Conservation (phyloP, 2,329 filamentous ascomycete species). For the Xylaria sp. region DNA sequence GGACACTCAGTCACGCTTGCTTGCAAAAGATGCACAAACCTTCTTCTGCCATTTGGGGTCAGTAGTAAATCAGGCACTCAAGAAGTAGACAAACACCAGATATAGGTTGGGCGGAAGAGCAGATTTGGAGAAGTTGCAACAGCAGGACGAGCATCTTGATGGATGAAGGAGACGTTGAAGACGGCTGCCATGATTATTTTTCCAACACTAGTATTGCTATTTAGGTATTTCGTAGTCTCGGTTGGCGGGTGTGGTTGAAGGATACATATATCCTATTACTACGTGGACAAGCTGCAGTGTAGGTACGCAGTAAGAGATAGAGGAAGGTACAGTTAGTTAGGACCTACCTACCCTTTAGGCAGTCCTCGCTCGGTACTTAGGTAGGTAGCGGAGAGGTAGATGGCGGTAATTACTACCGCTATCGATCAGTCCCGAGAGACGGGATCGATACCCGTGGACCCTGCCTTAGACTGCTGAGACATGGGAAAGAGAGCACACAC, state of each 20-base stretch:
- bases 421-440: constrained; percentile 21
- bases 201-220: too few relatives aligned
- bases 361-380: constrained; percentile 4
- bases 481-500: constrained; percentile 6
- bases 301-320: background rate
- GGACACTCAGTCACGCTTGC: background rate
- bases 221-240: background rate
- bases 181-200: constrained; percentile 27
- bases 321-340: background rate
- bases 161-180: constrained; percentile 5
- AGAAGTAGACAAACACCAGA: background rate
- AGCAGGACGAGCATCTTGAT: constrained; percentile 2
- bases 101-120: background rate
- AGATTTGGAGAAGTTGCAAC: constrained; percentile 14
- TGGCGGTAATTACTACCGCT: constrained; percentile 13
- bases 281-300: constrained; percentile 3
- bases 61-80: background rate
- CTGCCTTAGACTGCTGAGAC: constrained; percentile 1
- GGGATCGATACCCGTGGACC: constrained; percentile 19
- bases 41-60: too few relatives aligned
- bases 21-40: background rate
- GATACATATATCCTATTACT: background rate
- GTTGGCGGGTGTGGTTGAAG: background rate
- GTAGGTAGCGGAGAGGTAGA: constrained; percentile 17
- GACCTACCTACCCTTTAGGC: background rate